phyloP scores from a whole-genome alignment of 495 filamentous ascomycete genomes.

The Aspergillus indologenus region DNA sequence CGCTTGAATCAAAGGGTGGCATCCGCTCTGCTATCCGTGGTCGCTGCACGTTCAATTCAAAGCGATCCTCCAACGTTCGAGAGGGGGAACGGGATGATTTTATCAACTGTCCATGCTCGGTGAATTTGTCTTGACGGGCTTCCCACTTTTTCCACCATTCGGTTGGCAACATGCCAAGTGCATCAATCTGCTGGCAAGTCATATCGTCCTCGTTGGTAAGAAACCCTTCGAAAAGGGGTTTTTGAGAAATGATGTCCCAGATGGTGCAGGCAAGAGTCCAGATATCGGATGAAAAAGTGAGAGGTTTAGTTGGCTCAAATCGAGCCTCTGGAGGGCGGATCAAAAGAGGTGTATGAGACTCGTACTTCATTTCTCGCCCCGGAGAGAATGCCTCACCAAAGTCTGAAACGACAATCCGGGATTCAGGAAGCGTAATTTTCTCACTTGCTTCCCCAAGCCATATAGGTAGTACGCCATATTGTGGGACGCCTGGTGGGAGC shows the following conservation, averaged over 20 bases:
- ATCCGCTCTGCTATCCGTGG: constrained; percentile 15
- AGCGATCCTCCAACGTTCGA: constrained; percentile 21
- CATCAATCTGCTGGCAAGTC: constrained; percentile 32
- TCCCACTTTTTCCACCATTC: constrained; percentile 33
- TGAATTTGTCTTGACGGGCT: constrained; percentile 15
- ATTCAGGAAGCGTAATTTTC: constrained; percentile 24
- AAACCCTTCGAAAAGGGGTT: constrained; percentile 21
- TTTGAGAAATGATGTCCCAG: constrained; percentile 28
- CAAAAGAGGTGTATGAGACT: constrained; percentile 31
- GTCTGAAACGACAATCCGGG: constrained; percentile 37
- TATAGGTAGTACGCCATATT: constrained; percentile 22
- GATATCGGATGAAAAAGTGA: constrained; percentile 35
- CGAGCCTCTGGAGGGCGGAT: constrained; percentile 32
- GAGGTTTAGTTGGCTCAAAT: constrained; percentile 29
- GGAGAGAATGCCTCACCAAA: constrained; percentile 40
- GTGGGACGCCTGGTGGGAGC: constrained; percentile 23
- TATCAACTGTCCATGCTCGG: constrained; percentile 18
- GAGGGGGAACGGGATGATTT: constrained; percentile 18
- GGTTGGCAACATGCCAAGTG: constrained; percentile 28
- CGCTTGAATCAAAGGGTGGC: constrained; percentile 18
- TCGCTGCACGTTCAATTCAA: constrained; percentile 24
- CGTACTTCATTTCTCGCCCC: constrained; percentile 23
- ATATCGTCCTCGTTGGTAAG: constrained; percentile 31
- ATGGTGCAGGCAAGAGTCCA: constrained; percentile 38
- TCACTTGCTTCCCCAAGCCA: constrained; percentile 33